phyloP scores from a whole-genome alignment of 352 stramenopile species.

The Achlya hypogyna region DNA sequence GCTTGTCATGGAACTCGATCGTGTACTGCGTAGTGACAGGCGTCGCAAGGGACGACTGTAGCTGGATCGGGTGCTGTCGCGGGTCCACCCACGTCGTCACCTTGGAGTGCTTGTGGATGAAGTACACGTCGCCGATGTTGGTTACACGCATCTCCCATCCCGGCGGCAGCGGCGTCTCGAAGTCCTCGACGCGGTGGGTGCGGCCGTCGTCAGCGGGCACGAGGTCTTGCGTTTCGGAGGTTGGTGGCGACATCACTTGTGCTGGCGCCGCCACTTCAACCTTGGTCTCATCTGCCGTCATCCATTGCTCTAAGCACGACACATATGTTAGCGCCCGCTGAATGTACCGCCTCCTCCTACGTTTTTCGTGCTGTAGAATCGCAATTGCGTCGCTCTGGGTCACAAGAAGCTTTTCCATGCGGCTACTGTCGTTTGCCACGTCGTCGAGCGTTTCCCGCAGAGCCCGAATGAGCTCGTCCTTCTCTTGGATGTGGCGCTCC shows the following conservation, averaged over 20 bases:
- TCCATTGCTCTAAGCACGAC: too few relatives aligned
- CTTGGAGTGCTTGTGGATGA: conserved; percentile 65
- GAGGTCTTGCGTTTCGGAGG: conserved; percentile 24
- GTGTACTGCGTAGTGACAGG: conserved; percentile 25
- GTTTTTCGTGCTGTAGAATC: conserved; percentile 37
- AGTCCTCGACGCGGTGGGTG: conserved; percentile 62
- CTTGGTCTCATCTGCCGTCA: too few relatives aligned
- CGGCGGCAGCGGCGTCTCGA: conserved; percentile 55
- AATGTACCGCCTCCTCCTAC: conserved; percentile 38
- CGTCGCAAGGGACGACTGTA: neutral
- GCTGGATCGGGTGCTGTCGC: conserved; percentile 24
- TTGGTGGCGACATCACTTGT: neutral
- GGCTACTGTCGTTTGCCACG: conserved; percentile 27
- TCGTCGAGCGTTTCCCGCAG: conserved; percentile 29
- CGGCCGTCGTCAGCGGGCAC: conserved; percentile 47
- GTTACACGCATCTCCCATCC: conserved; percentile 80
- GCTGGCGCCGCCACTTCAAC: conserved; percentile 22
- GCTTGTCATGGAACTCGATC: conserved; percentile 70
- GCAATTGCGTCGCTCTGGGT: conserved; percentile 33
- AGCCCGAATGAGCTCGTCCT: conserved; percentile 32
- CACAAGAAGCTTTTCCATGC: conserved; percentile 35
- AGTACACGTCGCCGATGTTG: conserved; percentile 56
- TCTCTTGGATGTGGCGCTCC: conserved; percentile 33
- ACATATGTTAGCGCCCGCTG: too few relatives aligned
- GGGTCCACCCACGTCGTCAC: conserved; percentile 70